Percentiles rank a stretch among this genome's conserved stretches.
Evolutionary conservation across 2,329 filamentous ascomycete species (phyloP).

Genomic region (Cercospora nicotianae): DNA sequence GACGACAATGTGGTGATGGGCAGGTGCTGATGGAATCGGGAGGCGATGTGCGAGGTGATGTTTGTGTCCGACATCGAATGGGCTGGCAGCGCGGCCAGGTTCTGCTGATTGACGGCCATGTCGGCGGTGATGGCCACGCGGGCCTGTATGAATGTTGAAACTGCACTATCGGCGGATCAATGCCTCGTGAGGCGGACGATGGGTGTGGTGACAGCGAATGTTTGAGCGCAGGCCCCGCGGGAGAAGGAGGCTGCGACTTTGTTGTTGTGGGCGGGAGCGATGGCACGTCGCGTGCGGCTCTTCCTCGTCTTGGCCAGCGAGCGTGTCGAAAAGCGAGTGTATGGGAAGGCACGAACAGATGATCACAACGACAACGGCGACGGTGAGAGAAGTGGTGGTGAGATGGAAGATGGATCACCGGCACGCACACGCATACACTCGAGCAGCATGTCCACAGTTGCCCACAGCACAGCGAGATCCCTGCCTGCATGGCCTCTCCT

Average conservation of each 20-base stretch:
- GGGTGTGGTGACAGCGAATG: constrained; percentile 10
- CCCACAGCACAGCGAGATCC: background rate
- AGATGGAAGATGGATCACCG: background rate
- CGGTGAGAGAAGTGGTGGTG: background rate
- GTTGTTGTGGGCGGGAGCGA: constrained; percentile 1
- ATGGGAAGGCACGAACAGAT: background rate
- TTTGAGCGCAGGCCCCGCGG: background rate
- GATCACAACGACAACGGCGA: background rate
- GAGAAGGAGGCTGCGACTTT: background rate
- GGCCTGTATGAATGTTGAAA: constrained; percentile 21
- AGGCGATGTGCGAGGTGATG: constrained; percentile 77
- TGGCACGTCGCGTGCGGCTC: background rate
- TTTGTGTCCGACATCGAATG: constrained; percentile 70
- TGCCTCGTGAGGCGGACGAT: constrained; percentile 20
- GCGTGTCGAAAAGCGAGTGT: background rate
- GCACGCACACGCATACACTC: background rate
- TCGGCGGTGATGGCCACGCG: constrained; percentile 29
- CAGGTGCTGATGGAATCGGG: constrained; percentile 86
- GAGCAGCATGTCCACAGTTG: constrained; percentile 2
- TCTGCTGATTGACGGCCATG: constrained; percentile 66
- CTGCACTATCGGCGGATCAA: constrained; percentile 15
- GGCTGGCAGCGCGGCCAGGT: constrained; percentile 81
- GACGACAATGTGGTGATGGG: constrained; percentile 88
- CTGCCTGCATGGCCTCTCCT: background rate
- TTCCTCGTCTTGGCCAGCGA: background rate